Conservation (phyloP, 257 asterid species). For the Nicotiana otophora region DNA sequence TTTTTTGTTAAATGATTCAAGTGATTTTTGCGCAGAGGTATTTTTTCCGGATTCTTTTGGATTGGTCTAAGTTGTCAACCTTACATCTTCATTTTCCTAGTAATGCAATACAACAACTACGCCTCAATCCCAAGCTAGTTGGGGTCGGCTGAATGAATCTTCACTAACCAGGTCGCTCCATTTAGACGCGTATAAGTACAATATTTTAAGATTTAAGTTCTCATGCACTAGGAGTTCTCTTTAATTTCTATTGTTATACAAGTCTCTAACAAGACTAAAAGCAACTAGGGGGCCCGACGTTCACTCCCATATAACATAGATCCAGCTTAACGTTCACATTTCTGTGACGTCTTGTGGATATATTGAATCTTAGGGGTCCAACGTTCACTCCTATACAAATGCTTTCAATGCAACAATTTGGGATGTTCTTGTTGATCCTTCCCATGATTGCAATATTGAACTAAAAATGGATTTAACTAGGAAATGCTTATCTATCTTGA, state of each 20-base stretch:
- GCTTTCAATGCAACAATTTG: slow-evolving; percentile 98
- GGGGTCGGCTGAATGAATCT: neutral
- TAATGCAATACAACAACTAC: neutral
- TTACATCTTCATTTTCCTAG: neutral
- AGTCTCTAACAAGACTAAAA: neutral
- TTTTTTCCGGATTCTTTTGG: neutral
- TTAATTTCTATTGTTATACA: neutral
- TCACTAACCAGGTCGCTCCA: neutral
- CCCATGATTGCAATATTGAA: neutral
- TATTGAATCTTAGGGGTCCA: neutral
- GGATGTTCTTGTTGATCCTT: slow-evolving; percentile 98
- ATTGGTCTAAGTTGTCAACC: neutral
- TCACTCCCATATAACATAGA: neutral
- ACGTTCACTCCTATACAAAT: slow-evolving; percentile 4
- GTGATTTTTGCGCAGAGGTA: neutral
- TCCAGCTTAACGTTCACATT: neutral
- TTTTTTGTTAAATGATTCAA: neutral
- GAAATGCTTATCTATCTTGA: neutral
- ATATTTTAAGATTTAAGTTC: neutral
- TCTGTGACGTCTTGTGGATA: neutral
- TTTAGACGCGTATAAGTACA: neutral
- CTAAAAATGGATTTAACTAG: neutral
- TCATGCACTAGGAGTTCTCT: neutral
- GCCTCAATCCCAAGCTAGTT: neutral
- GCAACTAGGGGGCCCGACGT: neutral